phyloP scores from a whole-genome alignment of 495 filamentous ascomycete genomes.

The Mycothermus thermophilus region DNA sequence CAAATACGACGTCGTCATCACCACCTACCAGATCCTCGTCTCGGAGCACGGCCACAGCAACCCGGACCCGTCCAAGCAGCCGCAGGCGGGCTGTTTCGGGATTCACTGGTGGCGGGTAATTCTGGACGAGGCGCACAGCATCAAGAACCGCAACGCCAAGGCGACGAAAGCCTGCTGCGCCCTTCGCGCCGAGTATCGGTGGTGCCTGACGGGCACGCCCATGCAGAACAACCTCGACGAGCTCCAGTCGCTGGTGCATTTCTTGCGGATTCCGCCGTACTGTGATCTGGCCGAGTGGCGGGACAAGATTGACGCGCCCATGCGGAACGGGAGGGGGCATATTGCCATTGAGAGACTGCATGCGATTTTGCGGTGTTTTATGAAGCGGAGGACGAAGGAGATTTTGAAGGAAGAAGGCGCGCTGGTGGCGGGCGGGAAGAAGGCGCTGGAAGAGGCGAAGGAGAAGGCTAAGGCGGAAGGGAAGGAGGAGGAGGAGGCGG shows the following conservation, averaged over 20 bases:
- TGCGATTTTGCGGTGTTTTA: conserved; percentile 72
- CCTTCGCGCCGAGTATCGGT: conserved; percentile 69
- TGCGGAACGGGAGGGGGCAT: conserved; percentile 73
- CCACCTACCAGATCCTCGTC: conserved; percentile 86
- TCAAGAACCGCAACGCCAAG: conserved; percentile 96
- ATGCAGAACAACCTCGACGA: conserved; percentile 99
- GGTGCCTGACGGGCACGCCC: conserved; percentile 91
- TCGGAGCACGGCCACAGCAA: conserved; percentile 67
- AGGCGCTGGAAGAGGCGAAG: conserved; percentile 27
- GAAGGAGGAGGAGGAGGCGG: conserved; percentile 23
- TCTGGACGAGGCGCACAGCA: conserved; percentile 91
- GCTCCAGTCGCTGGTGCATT: conserved; percentile 81
- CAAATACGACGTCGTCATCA: conserved; percentile 90
- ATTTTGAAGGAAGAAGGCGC: conserved; percentile 74
- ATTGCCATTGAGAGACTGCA: conserved; percentile 83
- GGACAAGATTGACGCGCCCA: conserved; percentile 68
- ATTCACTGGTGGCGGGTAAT: conserved; percentile 92
- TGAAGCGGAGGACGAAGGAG: conserved; percentile 95
- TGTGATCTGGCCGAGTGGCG: conserved; percentile 73
- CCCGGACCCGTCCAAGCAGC: conserved; percentile 28
- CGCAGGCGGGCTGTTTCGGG: conserved; percentile 74
- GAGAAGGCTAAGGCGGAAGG: conserved; percentile 35
- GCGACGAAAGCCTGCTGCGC: conserved; percentile 77
- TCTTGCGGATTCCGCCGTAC: conserved; percentile 84
- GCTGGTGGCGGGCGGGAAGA: conserved; percentile 53